Conservation (phyloP, 2,329 filamentous ascomycete genomes). For the Aspergillus niger region DNA sequence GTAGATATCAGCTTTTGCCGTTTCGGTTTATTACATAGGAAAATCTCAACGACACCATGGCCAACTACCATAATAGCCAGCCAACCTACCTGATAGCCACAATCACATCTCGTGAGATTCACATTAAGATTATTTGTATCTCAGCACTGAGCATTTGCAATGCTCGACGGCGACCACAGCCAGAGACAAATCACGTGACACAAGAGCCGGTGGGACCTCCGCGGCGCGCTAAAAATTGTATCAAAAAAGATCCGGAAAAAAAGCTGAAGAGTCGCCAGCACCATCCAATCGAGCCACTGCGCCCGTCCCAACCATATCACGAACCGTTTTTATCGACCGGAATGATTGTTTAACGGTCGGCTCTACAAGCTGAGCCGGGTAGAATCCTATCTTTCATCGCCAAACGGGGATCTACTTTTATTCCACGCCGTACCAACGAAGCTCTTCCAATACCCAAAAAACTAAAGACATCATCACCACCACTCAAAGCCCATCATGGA, state of each 20-base stretch:
- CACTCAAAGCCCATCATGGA: conserved; percentile 64
- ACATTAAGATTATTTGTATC: neutral
- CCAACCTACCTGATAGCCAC: no score
- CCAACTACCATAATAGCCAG: no score
- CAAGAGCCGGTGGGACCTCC: conserved; percentile 21
- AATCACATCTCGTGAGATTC: neutral
- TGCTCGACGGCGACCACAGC: neutral
- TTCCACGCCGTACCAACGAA: neutral
- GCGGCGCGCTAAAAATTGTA: conserved; percentile 31
- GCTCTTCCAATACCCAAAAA: neutral
- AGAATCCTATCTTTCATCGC: conserved; percentile 8
- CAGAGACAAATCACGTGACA: conserved; percentile 24
- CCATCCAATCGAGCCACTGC: conserved; percentile 11
- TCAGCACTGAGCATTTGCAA: neutral
- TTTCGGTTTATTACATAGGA: no score
- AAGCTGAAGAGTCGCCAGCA: conserved; percentile 17
- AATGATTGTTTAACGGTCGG: conserved; percentile 27
- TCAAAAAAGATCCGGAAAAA: conserved; percentile 25
- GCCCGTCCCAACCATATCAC: conserved; percentile 6
- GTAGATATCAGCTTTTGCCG: no score
- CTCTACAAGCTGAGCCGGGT: conserved; percentile 24
- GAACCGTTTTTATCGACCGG: conserved; percentile 6
- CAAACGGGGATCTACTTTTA: conserved; percentile 9
- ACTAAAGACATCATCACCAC: conserved; percentile 51
- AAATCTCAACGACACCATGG: no score